Evolutionary conservation across 2,329 filamentous ascomycete genomes (phyloP).

Genomic region (Apiospora malaysiana): DNA sequence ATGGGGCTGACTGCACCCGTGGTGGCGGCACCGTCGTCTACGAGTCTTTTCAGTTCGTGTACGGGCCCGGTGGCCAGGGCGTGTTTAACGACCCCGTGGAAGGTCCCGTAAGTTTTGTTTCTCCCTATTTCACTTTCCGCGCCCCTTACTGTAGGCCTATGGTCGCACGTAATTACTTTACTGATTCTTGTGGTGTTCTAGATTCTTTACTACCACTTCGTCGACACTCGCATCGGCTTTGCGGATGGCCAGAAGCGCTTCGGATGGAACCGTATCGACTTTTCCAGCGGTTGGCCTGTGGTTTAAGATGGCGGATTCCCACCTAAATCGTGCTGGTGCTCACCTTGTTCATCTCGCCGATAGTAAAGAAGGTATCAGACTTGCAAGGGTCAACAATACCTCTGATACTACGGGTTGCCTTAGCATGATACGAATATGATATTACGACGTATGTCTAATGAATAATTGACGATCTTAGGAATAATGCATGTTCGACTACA

Average conservation of each 20-base stretch:
- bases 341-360: no score
- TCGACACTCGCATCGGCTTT: constrained; percentile 59
- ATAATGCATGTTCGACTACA: no score
- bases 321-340: no score
- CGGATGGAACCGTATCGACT: constrained; percentile 52
- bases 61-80: constrained; percentile 68
- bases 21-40: constrained; percentile 65
- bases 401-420: no score
- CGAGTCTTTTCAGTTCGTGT: constrained; percentile 61
- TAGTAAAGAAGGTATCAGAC: no score
- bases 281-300: constrained; percentile 50
- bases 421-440: no score
- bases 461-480: no score
- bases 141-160: background rate
- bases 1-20: constrained; percentile 56
- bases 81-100: constrained; percentile 53
- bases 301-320: constrained; percentile 34
- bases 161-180: background rate
- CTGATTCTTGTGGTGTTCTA: background rate
- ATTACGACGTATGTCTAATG: no score
- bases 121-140: constrained; percentile 55
- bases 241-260: constrained; percentile 52
- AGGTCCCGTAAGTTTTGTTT: constrained; percentile 49
- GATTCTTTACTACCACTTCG: constrained; percentile 27
- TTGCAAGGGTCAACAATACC: no score